phyloP scores from a whole-genome alignment of 2,329 filamentous ascomycete species.

The Aspergillus sp. region DNA sequence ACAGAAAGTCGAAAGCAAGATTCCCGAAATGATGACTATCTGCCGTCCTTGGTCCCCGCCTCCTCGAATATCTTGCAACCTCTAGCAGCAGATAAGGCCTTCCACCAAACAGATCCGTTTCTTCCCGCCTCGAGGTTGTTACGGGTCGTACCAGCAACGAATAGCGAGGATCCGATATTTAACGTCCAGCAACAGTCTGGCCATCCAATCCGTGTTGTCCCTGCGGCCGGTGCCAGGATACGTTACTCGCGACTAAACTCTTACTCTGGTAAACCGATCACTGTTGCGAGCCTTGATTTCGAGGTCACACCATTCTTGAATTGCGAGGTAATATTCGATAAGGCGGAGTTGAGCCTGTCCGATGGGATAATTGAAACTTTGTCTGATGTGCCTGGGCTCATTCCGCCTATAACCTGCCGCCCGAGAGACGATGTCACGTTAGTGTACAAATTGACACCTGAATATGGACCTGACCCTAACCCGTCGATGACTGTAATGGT shows the following conservation, averaged over 20 bases:
- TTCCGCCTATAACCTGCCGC: slow-evolving; percentile 35
- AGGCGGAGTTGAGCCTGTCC: slow-evolving; percentile 39
- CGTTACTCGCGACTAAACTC: slow-evolving; percentile 45
- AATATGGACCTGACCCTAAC: slow-evolving; percentile 28
- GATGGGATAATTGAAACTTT: slow-evolving; percentile 42
- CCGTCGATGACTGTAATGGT: slow-evolving; percentile 31
- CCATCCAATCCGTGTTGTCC: slow-evolving; percentile 47
- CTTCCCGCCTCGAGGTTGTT: slow-evolving; percentile 51
- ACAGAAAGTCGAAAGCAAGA: slow-evolving; percentile 30
- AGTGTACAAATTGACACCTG: slow-evolving; percentile 45
- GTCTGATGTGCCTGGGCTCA: slow-evolving; percentile 27
- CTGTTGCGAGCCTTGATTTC: slow-evolving; percentile 48
- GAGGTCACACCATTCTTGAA: slow-evolving; percentile 47
- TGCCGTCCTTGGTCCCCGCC: slow-evolving; percentile 48
- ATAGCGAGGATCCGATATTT: slow-evolving; percentile 42
- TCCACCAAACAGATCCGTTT: slow-evolving; percentile 42
- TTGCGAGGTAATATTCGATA: slow-evolving; percentile 43
- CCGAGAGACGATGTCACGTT: slow-evolving; percentile 51
- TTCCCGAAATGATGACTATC: slow-evolving; percentile 41
- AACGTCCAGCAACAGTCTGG: slow-evolving; percentile 48
- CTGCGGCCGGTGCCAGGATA: slow-evolving; percentile 49
- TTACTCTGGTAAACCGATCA: slow-evolving; percentile 37
- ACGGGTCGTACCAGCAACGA: slow-evolving; percentile 47
- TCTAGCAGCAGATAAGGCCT: slow-evolving; percentile 43
- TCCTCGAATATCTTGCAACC: slow-evolving; percentile 51